phyloP scores from a whole-genome alignment of 345 rosid genomes.

The Dovyalis caffra region DNA sequence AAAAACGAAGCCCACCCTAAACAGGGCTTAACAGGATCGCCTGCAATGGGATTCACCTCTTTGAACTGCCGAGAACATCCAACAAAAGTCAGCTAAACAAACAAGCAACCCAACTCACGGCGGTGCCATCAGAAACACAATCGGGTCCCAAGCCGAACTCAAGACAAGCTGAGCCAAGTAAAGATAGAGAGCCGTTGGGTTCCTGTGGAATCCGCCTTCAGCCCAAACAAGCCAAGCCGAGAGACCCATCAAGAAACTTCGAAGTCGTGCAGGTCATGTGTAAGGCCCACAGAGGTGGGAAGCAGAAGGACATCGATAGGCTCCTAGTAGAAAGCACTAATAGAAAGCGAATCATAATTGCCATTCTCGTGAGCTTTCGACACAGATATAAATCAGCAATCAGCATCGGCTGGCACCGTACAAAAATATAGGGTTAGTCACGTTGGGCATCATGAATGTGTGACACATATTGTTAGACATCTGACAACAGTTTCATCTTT shows the following conservation, averaged over 20 bases:
- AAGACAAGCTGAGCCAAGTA: conserved; percentile 56
- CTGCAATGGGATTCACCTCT: conserved; percentile 62
- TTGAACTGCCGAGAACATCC: conserved; percentile 57
- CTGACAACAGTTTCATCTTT: too few relatives aligned
- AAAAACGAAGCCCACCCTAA: conserved; percentile 72
- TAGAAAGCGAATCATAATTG: too few relatives aligned
- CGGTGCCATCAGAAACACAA: conserved; percentile 49
- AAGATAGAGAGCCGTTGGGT: conserved; percentile 47
- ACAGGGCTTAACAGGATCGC: conserved; percentile 68
- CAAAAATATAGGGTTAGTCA: too few relatives aligned
- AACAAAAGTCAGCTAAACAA: conserved; percentile 39
- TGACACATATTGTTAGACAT: too few relatives aligned
- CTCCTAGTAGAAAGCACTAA: too few relatives aligned
- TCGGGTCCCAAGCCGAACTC: conserved; percentile 54
- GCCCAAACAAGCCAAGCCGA: conserved; percentile 96
- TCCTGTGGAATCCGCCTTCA: conserved; percentile 74
- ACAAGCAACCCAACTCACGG: conserved; percentile 45
- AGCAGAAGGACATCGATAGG: too few relatives aligned
- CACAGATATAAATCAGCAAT: too few relatives aligned
- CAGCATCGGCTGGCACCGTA: too few relatives aligned
- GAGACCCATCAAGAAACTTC: conserved; percentile 61
- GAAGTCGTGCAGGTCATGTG: conserved; percentile 48
- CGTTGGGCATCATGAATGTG: too few relatives aligned
- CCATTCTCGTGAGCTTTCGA: too few relatives aligned
- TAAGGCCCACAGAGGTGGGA: conserved; percentile 65